Base-by-base conservation (phyloP, 176 grass and related monocot species). In the Triticum urartu region DNA sequence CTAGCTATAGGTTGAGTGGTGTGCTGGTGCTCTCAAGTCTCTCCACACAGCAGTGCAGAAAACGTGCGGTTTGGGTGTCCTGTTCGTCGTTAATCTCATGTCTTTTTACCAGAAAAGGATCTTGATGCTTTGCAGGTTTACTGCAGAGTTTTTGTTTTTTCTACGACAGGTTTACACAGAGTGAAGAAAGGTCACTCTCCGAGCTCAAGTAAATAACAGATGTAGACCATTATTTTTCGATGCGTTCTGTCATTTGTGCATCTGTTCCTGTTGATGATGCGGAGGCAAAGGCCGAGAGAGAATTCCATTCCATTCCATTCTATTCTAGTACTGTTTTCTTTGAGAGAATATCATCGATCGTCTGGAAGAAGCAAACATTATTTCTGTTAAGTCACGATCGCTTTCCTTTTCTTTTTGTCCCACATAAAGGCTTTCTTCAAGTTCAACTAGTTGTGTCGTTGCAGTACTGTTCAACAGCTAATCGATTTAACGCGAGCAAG, bases 101-200 rank as follows among this genome's bases (percentile, higher is more conserved):
- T 6, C 15, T 33, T 24, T 84, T 82, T 58, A 74, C 76, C 67
- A 18, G 58, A 84, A 80, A 73, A 30, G 30, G 30, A 40, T 33
- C 21, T 15, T 18, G 52, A 2, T 11, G 3, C 9, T 79, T 39
- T 26, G 67, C 30, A 64, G 40, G 39, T 65, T 72, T 64, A 65
- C 54, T 71, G 64, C 54, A 68, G 64, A 42, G 15, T 42, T 9
- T 20, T 21, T 20, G 45, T 48, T 21, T 9, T 3, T 21, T 3
- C 54, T 2, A 17, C 50, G 15, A 7, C 50, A 54, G 50, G 50
- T 54, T 54, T 54, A 54, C 50, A 0, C 50, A 18, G 18, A 20
- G 54, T 20, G 5, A 54, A 56, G 52, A 56, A 1, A 17, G 1
- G 14, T 17, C 48, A 52, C 48, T 52, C 14, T 17, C 48, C 14